Evolutionary conservation across 768 basidiomycete genomes (phyloP).

Genomic region (Sarcodon sp.): DNA sequence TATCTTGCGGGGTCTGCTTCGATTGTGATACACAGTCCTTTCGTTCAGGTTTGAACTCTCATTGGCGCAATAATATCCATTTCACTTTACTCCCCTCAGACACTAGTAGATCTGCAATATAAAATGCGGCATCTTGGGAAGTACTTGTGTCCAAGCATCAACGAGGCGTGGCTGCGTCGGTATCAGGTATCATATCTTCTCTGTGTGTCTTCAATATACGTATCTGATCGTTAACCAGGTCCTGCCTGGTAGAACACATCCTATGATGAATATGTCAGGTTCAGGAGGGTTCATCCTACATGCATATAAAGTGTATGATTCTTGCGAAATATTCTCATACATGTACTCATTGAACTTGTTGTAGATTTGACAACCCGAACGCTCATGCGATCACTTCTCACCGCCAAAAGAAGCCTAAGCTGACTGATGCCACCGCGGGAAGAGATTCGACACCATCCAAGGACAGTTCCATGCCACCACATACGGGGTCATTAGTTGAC

Average conservation of each 20-base stretch:
- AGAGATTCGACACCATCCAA: no score
- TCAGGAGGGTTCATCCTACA: constrained; percentile 83
- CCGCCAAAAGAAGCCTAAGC: neutral
- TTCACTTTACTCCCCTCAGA: constrained; percentile 22
- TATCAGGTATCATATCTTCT: constrained; percentile 57
- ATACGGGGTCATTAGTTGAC: no score
- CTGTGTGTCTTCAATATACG: neutral
- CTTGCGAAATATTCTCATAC: neutral
- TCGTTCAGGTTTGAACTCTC: constrained; percentile 43
- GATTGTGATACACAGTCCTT: constrained; percentile 78
- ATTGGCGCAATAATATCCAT: neutral
- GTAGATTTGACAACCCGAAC: neutral
- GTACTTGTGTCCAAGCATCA: constrained; percentile 68
- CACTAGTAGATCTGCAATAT: constrained; percentile 66
- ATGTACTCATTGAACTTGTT: neutral
- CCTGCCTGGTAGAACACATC: constrained; percentile 94
- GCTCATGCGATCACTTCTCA: neutral
- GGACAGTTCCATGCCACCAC: no score
- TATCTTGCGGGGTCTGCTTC: constrained; percentile 80
- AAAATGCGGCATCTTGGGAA: constrained; percentile 51
- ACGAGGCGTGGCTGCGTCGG: constrained; percentile 77
- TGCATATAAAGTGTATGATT: constrained; percentile 72
- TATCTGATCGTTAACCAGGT: constrained; percentile 26
- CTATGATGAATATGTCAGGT: constrained; percentile 83
- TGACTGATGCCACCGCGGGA: neutral